Evolutionary conservation across 805 yeast genomes (phyloP).

Genomic region (Saturnispora quitensis): DNA sequence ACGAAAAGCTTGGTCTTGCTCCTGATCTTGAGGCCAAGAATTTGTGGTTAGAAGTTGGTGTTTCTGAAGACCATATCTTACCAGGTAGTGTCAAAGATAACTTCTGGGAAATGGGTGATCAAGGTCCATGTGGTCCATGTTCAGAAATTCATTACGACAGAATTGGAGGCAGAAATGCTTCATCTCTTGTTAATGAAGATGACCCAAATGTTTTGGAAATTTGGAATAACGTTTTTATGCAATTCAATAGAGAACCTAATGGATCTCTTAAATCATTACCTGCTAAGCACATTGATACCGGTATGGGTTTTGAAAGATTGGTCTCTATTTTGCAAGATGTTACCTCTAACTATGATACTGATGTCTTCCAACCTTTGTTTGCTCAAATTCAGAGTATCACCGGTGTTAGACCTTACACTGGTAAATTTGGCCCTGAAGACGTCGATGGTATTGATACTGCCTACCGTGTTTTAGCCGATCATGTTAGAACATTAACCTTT

Average conservation of each 20-base stretch:
- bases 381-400: constrained; percentile 82
- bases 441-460: constrained; percentile 95
- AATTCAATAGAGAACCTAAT: constrained; percentile 90
- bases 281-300: constrained; percentile 94
- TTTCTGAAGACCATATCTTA: constrained; percentile 81
- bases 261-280: constrained; percentile 76
- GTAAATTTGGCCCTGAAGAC: constrained; percentile 90
- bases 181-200: constrained; percentile 84
- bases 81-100: constrained; percentile 89
- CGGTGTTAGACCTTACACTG: constrained; percentile 84
- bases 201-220: constrained; percentile 97
- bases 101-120: constrained; percentile 99
- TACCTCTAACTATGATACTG: constrained; percentile 92
- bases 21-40: constrained; percentile 92
- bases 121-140: constrained; percentile 99
- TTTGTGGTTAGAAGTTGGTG: constrained; percentile 82
- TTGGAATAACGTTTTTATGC: constrained; percentile 97
- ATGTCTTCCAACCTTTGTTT: constrained; percentile 88
- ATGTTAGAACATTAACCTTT: constrained; percentile 91
- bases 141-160: constrained; percentile 96
- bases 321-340: constrained; percentile 91
- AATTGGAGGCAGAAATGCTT: constrained; percentile 96
- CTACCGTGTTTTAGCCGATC: constrained; percentile 96
- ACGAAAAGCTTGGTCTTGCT: constrained; percentile 65
- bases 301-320: constrained; percentile 97